Base-by-base conservation (phyloP, 345 rosid genomes). In the Gossypium anomalum region DNA sequence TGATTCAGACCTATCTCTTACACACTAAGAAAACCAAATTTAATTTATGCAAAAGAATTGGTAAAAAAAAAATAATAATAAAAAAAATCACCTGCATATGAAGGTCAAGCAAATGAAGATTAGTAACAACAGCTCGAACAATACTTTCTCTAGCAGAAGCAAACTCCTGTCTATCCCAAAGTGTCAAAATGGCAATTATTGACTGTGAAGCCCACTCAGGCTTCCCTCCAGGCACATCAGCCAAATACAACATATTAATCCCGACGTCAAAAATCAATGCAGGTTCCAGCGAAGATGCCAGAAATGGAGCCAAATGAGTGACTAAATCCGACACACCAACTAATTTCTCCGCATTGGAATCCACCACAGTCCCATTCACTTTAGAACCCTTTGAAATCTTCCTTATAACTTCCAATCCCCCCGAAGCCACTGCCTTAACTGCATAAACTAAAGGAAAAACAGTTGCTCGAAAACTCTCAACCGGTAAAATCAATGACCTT, bases 21-120 rank as follows among this genome's bases (percentile, higher is more conserved):
- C 20, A 53, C 25, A 70, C 34, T 53, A 29, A 29, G 10, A 48
- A 7, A 14, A 20, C 57, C 55, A 23, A 12, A 22, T 15, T 23
- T 29, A 56, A 55, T 3, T 27, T 22, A n/a, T 38, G 14, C 43
- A 53, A 19, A 75, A 45, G 13, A n/a, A 9, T 2, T 48, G 1
- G 1, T n/a, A 74, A 55, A 5, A 1, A 59, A n/a, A n/a, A n/a
- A n/a, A n/a, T n/a, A n/a, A n/a, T n/a, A n/a, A n/a, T n/a, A n/a
- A n/a, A n/a, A n/a, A n/a, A n/a, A n/a, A n/a, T n/a, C 53, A 94
- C 98, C 94, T 94, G 98, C 98, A 92, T 89, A 82, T 93, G 96
- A 77, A 94, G 93, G 82, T 94, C 98, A 73, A 94, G 92, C 76
- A 91, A 86, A 84, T 94, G 98, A 48, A 94, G 81, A 85, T 91